Conservation (phyloP, 2,329 filamentous ascomycete species). For the Penicillium sp. region DNA sequence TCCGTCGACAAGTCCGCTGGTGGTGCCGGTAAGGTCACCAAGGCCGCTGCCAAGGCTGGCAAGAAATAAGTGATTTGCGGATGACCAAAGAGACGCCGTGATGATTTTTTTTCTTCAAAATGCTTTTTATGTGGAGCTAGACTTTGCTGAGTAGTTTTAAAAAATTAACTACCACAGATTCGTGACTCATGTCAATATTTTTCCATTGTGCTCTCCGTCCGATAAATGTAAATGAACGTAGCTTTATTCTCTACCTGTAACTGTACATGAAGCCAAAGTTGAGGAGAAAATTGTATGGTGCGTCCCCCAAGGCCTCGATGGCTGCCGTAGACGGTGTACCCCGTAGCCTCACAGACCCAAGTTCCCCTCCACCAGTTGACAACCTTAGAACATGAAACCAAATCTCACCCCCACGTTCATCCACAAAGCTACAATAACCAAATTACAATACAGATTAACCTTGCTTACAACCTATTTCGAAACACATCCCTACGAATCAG, state of each 20-base stretch:
- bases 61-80: slow-evolving; percentile 64
- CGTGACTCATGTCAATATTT: slow-evolving; percentile 14
- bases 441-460: no score
- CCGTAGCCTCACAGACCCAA: no score
- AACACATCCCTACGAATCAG: not conserved
- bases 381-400: no score
- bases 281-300: no score
- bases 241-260: not conserved
- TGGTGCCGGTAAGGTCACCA: slow-evolving; percentile 60
- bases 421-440: no score
- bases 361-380: no score
- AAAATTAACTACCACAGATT: slow-evolving; percentile 23
- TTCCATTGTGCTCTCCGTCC: not conserved
- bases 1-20: slow-evolving; percentile 66
- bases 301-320: no score
- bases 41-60: slow-evolving; percentile 66
- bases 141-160: slow-evolving; percentile 24
- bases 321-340: no score
- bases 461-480: no score
- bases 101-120: slow-evolving; percentile 29
- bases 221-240: not conserved
- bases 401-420: no score
- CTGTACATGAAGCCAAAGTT: no score
- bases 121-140: slow-evolving; percentile 27
- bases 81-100: slow-evolving; percentile 26